Evolutionary conservation across 257 asterid genomes (phyloP), one percentile per base, ranked within the genome.

Genomic region (Phtheirospermum japonicum): DNA sequence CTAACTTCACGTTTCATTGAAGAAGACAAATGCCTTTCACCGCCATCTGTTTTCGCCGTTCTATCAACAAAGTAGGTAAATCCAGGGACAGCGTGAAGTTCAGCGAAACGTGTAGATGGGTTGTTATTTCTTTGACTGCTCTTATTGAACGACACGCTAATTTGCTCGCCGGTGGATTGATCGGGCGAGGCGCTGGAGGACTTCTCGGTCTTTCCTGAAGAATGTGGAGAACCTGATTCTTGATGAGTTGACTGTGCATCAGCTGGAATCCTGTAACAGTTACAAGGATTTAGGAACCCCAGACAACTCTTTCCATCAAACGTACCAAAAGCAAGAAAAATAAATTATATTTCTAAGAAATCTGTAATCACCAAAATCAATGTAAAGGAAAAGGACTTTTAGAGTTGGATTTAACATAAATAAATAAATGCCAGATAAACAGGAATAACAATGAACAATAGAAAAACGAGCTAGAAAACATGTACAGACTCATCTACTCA

Each of bases 51-150:
- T n/a, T n/a, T n/a, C n/a, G n/a, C n/a, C n/a, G 76, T 56, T 79
- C 77, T 92, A 71, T 89, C 84, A 16, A 92, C 77, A 63, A 89
- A 85, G 72, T 57, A 69, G 20, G 91, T 77, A 76, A 84, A 91
- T 40, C 87, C 98, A 71, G 95, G 83, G 63, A 90, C 87, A 45
- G 90, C 89, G 59, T 87, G 86, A 72, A 90, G 81, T 71, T 85
- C 76, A 39, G 97, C 85, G 61, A 83, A 61, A 51, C 86, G 95
- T 6, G 86, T 83, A 18, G 78, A 68, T 46, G 69, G 74, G 63
- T 86, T 83, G 46, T 17, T 75, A 58, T 55, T 71, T 65, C 61
- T 72, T 75, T 71, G 86, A 56, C 68, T 57, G 48, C 75, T 84
- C 72, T 79, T 88, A 65, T 84, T 88, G 71, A 75, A 91, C 5